Base-by-base conservation (phyloP, 1,139 yeast genomes). In the Chernovozyma sophiae-reginae region DNA sequence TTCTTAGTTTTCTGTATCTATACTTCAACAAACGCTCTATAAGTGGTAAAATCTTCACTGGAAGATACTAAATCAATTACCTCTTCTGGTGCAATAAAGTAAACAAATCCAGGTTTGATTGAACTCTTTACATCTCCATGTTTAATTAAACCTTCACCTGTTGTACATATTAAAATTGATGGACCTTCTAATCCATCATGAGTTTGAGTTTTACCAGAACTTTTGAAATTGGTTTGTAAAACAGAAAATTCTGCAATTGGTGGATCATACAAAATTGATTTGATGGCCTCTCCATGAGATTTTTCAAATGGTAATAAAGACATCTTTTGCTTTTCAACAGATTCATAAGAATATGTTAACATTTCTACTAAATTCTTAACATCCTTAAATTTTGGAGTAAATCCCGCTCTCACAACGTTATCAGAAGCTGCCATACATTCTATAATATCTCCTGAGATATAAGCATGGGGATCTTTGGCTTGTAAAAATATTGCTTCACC, bases 371-470 rank as follows among this genome's bases (percentile, higher is more conserved):
- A 75, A 55, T 85, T 86, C 45, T 81, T 66, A 40, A 92, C 97
- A 60, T 94, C 98, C 66, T 90, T 92, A 69, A 90, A 92, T 64
- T 94, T 92, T 42, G 98, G 98, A 12, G 98, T 92, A 70, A 92
- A 92, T 8, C 98, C 99, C 6, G 97, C 96, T 62, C 98, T 80
- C 33, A 92, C 97, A 41, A 92, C 99, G 55, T 92, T 92, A 60
- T 92, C 99, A 29, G 95, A 83, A 11, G 97, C 97, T 35, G 98
- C 98, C 99, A 92, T 92, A 69, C 98, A 94, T 66, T 92, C 99
- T 53, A 92, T 90, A 49, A 92, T 92, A 60, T 92, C 97, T 47
- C 98, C 98, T 38, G 83, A 76, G 46, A 92, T 92, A 65, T 94
- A 92, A 25, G 98, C 98, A 60, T 92, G 98, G 19, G 97, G 97